Percentiles rank a stretch among this genome's conserved stretches.
phyloP scores from a whole-genome alignment of 352 stramenopile species.

The Pythium rhizo-oryzae region DNA sequence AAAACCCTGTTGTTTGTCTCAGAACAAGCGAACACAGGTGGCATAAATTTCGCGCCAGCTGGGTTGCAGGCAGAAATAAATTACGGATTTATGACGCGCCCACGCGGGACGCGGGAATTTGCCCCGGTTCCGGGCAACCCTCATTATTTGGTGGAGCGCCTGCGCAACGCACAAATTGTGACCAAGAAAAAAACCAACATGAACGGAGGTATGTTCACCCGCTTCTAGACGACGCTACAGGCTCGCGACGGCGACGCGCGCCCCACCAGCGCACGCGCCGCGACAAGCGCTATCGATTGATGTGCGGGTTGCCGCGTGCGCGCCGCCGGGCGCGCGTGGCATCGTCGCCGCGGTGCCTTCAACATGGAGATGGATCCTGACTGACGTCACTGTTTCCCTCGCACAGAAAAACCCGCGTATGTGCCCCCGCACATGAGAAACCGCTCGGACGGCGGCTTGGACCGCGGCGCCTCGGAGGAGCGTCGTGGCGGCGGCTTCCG shows the following conservation, averaged over 20 bases:
- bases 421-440: slow-evolving; percentile 74
- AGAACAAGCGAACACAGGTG: neutral
- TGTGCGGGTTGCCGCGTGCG: neutral
- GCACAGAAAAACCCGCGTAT: slow-evolving; percentile 70
- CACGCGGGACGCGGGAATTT: slow-evolving; percentile 11
- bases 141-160: slow-evolving; percentile 27
- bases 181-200: slow-evolving; percentile 29
- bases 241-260: neutral
- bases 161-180: slow-evolving; percentile 24
- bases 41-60: slow-evolving; percentile 8
- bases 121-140: neutral
- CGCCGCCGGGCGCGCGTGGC: neutral
- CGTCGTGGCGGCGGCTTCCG: slow-evolving; percentile 15
- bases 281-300: slow-evolving; percentile 3
- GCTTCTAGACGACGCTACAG: neutral
- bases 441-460: slow-evolving; percentile 36
- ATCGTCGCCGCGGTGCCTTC: slow-evolving; percentile 15
- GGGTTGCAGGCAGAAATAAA: slow-evolving; percentile 1
- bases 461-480: slow-evolving; percentile 23
- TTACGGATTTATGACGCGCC: slow-evolving; percentile 3
- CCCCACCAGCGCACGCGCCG: neutral
- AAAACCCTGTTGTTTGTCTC: slow-evolving; percentile 8
- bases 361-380: neutral
- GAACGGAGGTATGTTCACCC: slow-evolving; percentile 34
- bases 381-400: slow-evolving; percentile 28